A percentile compares a stretch with the other conserved stretches of the same genome.
Evolutionary conservation across 306 rosid species (phyloP).

Genomic region (Quercus engelmannii): DNA sequence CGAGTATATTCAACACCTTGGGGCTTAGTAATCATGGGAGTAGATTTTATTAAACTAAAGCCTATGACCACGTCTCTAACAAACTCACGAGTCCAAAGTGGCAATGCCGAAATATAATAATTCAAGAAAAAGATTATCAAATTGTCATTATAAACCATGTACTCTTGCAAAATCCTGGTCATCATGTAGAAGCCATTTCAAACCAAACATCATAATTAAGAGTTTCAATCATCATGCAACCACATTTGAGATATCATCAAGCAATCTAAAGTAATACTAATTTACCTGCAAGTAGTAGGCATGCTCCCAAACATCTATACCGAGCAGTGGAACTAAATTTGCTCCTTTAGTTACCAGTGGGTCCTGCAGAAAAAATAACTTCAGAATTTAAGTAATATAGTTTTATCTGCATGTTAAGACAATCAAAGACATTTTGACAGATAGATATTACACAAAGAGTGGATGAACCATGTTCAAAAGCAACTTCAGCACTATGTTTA

Average conservation of each 20-base stretch:
- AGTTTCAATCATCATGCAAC: constrained; percentile 4
- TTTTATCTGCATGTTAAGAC: not conserved
- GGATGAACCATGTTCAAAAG: not conserved
- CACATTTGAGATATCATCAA: constrained; percentile 3
- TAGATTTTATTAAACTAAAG: not conserved
- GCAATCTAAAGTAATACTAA: constrained; percentile 10
- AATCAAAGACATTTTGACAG: not conserved
- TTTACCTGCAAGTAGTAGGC: constrained; percentile 96
- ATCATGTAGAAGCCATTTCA: not conserved
- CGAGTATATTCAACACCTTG: not conserved
- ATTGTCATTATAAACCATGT: not conserved
- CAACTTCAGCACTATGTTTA: not conserved
- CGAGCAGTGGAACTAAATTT: constrained; percentile 82
- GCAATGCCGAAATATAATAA: not conserved
- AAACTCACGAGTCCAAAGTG: not conserved
- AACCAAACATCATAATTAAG: not conserved
- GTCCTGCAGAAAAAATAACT: constrained; percentile 54
- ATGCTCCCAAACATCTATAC: constrained; percentile 99
- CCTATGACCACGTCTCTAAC: not conserved
- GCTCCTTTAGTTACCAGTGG: constrained; percentile 89
- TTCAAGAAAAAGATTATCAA: not conserved
- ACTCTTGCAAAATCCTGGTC: not conserved
- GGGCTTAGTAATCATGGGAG: not conserved
- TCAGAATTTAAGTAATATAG: not conserved
- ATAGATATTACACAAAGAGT: not conserved